These are phyloP conservation scores for Venturia effusa DNA, from an alignment of 2,329 filamentous ascomycete species.

Conservation along the genomic window DNA sequence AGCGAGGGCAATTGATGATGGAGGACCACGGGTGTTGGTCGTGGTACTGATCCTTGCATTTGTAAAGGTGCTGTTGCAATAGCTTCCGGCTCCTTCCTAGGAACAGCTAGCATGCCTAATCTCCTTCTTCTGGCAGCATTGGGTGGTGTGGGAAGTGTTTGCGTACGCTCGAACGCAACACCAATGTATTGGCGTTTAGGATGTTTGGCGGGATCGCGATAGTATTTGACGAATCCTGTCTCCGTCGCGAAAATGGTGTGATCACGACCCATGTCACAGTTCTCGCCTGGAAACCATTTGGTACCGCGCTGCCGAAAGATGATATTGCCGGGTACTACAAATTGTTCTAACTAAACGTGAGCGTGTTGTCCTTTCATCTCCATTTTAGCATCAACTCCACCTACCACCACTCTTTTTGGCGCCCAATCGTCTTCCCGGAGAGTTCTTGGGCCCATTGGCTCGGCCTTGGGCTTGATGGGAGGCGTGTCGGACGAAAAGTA, in stretches of 20 bases:
- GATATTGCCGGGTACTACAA: constrained; percentile 91
- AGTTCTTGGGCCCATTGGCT: constrained; percentile 60
- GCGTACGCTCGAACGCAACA: constrained; percentile 73
- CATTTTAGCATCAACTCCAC: constrained; percentile 26
- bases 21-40: not conserved
- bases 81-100: not conserved
- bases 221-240: constrained; percentile 91
- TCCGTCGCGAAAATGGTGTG: constrained; percentile 87
- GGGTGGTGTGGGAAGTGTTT: constrained; percentile 64
- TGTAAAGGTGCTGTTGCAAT: not conserved
- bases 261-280: constrained; percentile 88
- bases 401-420: constrained; percentile 84
- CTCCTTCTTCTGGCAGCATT: constrained; percentile 65
- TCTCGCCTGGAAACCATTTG: constrained; percentile 89
- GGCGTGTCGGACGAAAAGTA: constrained; percentile 42
- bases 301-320: constrained; percentile 96
- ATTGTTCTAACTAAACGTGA: constrained; percentile 53
- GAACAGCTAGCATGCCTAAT: constrained; percentile 56
- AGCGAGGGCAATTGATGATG: not conserved
- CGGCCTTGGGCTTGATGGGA: constrained; percentile 55
- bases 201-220: constrained; percentile 73
- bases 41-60: not conserved
- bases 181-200: constrained; percentile 91
- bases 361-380: not conserved
- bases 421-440: constrained; percentile 76